Conservation (phyloP, 2,329 filamentous ascomycete species). For the Talaromyces verruculosus region DNA sequence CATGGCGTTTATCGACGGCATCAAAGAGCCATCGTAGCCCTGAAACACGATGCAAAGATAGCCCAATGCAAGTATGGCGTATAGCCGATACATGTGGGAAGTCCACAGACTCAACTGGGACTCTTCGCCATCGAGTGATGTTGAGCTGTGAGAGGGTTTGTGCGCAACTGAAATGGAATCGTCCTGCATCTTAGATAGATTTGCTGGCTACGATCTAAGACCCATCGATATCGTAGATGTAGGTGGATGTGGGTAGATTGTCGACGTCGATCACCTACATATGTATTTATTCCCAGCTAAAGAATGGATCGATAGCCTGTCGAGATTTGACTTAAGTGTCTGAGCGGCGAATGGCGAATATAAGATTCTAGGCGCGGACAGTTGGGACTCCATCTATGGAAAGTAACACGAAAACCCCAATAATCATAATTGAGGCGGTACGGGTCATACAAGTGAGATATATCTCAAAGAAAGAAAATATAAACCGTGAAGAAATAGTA, state of each 20-base stretch:
- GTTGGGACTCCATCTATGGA: not conserved
- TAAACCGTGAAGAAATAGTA: not conserved
- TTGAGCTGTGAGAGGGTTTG: not conserved
- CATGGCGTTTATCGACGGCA: conserved; percentile 21
- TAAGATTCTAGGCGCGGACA: not conserved
- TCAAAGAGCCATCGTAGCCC: conserved; percentile 21
- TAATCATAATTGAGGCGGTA: not conserved
- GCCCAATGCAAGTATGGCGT: conserved; percentile 16
- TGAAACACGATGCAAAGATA: conserved; percentile 20
- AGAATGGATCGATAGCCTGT: not conserved
- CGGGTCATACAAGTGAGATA: not conserved
- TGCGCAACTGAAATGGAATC: conserved; percentile 3
- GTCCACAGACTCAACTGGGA: conserved; percentile 12
- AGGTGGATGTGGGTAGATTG: not conserved
- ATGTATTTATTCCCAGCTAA: no score
- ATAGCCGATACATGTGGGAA: conserved; percentile 17
- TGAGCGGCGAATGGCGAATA: not conserved
- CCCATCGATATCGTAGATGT: not conserved
- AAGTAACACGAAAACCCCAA: not conserved
- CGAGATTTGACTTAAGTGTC: not conserved
- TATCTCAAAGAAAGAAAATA: not conserved
- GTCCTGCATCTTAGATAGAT: not conserved
- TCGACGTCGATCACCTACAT: not conserved
- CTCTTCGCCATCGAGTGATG: conserved; percentile 9
- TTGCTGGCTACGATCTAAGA: not conserved